A percentile compares a stretch with the other conserved stretches of the same genome.
Conservation (phyloP, 192 early-diverging fungal species). For the Podochytrium sp. region DNA sequence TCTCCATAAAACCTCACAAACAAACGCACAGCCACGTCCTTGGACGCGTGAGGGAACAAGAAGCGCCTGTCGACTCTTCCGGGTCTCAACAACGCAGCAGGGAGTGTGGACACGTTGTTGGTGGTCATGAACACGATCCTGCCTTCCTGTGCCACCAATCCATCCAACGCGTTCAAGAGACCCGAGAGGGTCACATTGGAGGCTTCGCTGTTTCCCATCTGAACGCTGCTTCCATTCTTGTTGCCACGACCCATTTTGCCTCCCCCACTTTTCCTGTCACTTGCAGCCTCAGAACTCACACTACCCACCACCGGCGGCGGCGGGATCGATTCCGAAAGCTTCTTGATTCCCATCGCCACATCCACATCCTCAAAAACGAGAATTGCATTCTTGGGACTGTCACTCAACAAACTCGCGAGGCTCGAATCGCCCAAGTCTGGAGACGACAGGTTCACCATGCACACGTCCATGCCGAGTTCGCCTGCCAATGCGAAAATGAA, state of each 20-base stretch:
- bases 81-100: constrained; percentile 61
- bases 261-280: background rate
- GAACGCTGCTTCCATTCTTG: constrained; percentile 35
- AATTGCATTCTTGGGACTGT: constrained; percentile 50
- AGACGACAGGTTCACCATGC: constrained; percentile 82
- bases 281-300: no score
- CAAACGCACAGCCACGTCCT: constrained; percentile 70
- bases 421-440: constrained; percentile 78
- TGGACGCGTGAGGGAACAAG: constrained; percentile 73
- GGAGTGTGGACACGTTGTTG: constrained; percentile 72
- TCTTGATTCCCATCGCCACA: constrained; percentile 60
- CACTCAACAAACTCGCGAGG: constrained; percentile 25
- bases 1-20: constrained; percentile 79
- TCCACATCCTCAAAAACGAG: constrained; percentile 73
- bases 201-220: background rate
- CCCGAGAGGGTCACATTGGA: constrained; percentile 52
- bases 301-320: no score
- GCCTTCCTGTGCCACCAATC: constrained; percentile 81
- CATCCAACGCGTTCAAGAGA: constrained; percentile 87
- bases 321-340: background rate
- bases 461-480: constrained; percentile 86
- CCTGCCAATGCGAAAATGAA: constrained; percentile 89
- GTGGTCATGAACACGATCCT: constrained; percentile 93
- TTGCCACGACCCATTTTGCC: background rate
- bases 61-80: constrained; percentile 58